Conservation (phyloP, 140 eudicot genomes). For the Flaveria floridana region DNA sequence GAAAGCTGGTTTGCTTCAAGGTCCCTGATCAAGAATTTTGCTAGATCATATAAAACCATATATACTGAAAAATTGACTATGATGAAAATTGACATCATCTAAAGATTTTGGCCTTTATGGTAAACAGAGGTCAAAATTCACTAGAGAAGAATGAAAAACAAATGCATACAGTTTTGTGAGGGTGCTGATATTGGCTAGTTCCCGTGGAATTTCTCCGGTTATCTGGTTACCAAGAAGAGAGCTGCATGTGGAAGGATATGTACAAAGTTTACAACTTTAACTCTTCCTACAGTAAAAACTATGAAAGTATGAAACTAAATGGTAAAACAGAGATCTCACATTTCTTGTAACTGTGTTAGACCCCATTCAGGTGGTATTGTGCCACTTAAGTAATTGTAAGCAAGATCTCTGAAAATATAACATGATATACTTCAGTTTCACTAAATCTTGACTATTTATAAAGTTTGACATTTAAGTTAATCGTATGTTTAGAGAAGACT, state of each 20-base stretch:
- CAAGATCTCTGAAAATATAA: conserved; percentile 59
- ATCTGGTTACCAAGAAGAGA: conserved; percentile 77
- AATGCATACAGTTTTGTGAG: conserved; percentile 69
- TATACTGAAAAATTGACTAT: not conserved
- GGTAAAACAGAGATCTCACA: conserved; percentile 43
- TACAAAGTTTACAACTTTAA: conserved; percentile 20
- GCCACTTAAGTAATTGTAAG: conserved; percentile 72
- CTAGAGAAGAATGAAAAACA: not conserved
- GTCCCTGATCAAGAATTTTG: conserved; percentile 42
- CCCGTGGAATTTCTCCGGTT: conserved; percentile 69
- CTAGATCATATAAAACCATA: not conserved
- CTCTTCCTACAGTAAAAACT: not conserved
- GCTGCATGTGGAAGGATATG: conserved; percentile 42
- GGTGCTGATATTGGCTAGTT: conserved; percentile 60
- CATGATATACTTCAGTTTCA: conserved; percentile 1
- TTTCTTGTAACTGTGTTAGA: conserved; percentile 40
- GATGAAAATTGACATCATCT: not conserved
- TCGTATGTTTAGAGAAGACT: conserved; percentile 21
- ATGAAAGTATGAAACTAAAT: not conserved
- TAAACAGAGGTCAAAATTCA: conserved; percentile 3
- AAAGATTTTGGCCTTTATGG: conserved; percentile 13
- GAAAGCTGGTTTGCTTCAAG: conserved; percentile 71
- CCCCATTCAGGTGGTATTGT: conserved; percentile 83
- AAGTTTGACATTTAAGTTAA: not conserved
- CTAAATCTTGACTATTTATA: not conserved